Percentiles rank a stretch among this genome's conserved stretches.
phyloP scores from a whole-genome alignment of 371 early-diverging fungal species.

The Mortierella sp. region DNA sequence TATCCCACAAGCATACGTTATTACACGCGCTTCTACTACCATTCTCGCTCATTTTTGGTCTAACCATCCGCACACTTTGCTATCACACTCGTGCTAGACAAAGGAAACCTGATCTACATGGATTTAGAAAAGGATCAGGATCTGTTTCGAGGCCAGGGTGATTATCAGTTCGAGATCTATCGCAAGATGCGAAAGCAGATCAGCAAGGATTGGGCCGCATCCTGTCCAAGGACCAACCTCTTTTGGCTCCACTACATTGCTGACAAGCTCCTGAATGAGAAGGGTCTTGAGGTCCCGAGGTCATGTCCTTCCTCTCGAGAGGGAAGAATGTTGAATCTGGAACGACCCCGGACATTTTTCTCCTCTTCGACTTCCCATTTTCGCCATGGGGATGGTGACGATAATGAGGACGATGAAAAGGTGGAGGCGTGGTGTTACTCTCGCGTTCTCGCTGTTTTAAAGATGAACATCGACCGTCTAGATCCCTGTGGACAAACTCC shows the following conservation, averaged over 20 bases:
- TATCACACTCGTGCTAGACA: too few relatives aligned
- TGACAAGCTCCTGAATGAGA: constrained; percentile 44
- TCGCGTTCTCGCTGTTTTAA: constrained; percentile 35
- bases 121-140: constrained; percentile 62
- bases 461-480: constrained; percentile 34
- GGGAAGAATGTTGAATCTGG: too few relatives aligned
- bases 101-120: constrained; percentile 49
- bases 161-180: constrained; percentile 85
- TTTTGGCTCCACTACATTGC: constrained; percentile 52
- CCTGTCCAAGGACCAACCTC: constrained; percentile 67
- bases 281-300: constrained; percentile 26
- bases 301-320: background rate
- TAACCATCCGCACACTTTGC: too few relatives aligned
- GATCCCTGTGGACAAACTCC: constrained; percentile 35
- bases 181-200: constrained; percentile 72
- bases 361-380: too few relatives aligned
- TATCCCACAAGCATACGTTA: too few relatives aligned
- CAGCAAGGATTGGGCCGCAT: constrained; percentile 62
- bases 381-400: background rate
- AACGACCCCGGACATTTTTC: too few relatives aligned
- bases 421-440: constrained; percentile 43
- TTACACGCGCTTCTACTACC: too few relatives aligned
- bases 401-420: constrained; percentile 1
- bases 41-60: too few relatives aligned
- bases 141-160: constrained; percentile 76